Evolutionary conservation across 768 basidiomycete genomes (phyloP), one percentile per base, ranked within the genome.

Genomic region (Hygrocybe coccinea): DNA sequence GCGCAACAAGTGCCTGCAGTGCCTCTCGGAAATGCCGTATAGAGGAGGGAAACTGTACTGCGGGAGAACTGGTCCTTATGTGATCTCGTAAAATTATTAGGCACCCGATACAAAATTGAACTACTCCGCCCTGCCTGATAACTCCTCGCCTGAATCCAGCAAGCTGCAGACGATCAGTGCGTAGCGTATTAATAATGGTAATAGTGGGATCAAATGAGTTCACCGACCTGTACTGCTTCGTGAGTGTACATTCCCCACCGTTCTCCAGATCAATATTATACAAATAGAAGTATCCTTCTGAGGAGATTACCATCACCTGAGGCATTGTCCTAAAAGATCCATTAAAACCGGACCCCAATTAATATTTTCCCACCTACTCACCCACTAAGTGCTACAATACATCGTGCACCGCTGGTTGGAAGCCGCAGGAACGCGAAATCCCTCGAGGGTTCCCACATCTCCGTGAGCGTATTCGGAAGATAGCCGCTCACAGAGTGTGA

Each of bases 191-290:
- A 55, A 17, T 24, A 39, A 44, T n/a, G n/a, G 52, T 57, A 11
- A 39, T 11, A 24, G 3, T 35, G 14, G 14, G 15, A 41, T 45
- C 15, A 39, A 33, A 37, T 2, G 9, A 51, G 17, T 14, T n/a
- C 12, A 63, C 76, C 34, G 33, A 83, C 83, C 83, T 89, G 67
- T 94, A 97, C 69, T 95, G 93, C 75, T 95, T 95, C 81, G 94
- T 87, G 64, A 99, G 69, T 17, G 87, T 81, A 63, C 95, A 98
- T 70, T 99, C 95, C 2, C 95, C 95, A 2, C 95, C 95, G 50
- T 87, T 86, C 70, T 99, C 95, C 57, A 98, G 72, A 72, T 99
- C 95, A 65, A 99, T 95, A 62, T 81, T 90, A 70, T 98, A 98
- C 14, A 88, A 84, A 66, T 99, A 97, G 69, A 97, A 95, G 62